Conservation (phyloP, 192 early-diverging fungal genomes). For the Nowakowskiella sp. region DNA sequence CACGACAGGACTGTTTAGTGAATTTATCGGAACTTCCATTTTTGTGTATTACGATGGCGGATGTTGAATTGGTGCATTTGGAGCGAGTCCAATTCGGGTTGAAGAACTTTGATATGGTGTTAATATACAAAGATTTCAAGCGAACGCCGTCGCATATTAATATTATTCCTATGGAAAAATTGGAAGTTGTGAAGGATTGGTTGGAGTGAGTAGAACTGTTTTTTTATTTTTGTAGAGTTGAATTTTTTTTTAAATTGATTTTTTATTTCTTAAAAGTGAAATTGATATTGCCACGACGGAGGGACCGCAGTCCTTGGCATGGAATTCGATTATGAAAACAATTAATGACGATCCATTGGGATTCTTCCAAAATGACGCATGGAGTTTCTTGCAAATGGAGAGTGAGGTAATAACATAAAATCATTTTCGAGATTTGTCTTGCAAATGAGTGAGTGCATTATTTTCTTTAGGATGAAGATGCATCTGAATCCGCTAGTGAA, state of each 20-base stretch:
- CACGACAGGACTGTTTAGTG: slow-evolving; percentile 83
- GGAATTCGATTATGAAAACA: slow-evolving; percentile 98
- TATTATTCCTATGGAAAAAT: slow-evolving; percentile 81
- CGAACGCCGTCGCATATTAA: slow-evolving; percentile 90
- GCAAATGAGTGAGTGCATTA: slow-evolving; percentile 9
- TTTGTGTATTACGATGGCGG: slow-evolving; percentile 78
- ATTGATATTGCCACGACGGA: slow-evolving; percentile 90
- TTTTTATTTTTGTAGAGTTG: not conserved
- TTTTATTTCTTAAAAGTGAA: slow-evolving; percentile 40
- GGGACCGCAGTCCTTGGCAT: slow-evolving; percentile 89
- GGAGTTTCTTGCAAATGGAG: slow-evolving; percentile 77
- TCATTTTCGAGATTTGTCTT: not conserved
- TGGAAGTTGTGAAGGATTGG: slow-evolving; percentile 95
- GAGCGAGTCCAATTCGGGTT: slow-evolving; percentile 96
- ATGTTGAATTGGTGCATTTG: slow-evolving; percentile 91
- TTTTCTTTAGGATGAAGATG: slow-evolving; percentile 6
- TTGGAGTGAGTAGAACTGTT: slow-evolving; percentile 43
- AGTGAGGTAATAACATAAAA: slow-evolving; percentile 52
- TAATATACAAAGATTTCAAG: slow-evolving; percentile 91
- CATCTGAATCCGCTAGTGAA: slow-evolving; percentile 5
- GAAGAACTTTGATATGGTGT: slow-evolving; percentile 98
- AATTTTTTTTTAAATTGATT: not conserved
- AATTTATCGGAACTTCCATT: slow-evolving; percentile 92
- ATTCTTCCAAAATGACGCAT: slow-evolving; percentile 88
- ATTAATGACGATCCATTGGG: slow-evolving; percentile 83